Conservation (phyloP, 1,284 basidiomycete species). For the Erythrobasidium hasegawianum region DNA sequence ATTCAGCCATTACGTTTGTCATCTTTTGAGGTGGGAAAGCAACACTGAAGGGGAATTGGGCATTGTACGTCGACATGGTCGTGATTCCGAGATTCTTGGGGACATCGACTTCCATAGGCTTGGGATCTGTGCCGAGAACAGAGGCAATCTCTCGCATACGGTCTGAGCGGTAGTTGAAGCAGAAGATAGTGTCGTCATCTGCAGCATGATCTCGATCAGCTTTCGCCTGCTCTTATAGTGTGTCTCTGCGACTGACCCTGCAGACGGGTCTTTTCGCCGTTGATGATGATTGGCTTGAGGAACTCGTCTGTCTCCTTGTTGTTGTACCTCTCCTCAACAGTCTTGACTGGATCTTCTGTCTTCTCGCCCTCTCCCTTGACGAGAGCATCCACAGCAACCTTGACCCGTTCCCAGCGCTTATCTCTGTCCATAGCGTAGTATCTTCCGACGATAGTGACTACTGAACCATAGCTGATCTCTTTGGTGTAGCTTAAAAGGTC, state of each 20-base stretch:
- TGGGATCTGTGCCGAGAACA: conserved; percentile 74
- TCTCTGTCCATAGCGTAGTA: conserved; percentile 96
- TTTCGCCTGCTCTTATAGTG: too few relatives aligned
- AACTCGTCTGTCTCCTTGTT: conserved; percentile 86
- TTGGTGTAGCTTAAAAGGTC: conserved; percentile 72
- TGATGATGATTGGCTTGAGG: conserved; percentile 79
- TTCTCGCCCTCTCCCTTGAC: conserved; percentile 69
- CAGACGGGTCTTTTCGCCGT: conserved; percentile 70
- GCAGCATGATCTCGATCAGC: conserved; percentile 23
- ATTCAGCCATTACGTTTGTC: conserved; percentile 87
- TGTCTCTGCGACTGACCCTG: conserved; percentile 63
- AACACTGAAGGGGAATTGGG: conserved; percentile 76
- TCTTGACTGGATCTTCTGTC: conserved; percentile 61
- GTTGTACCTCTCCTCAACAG: conserved; percentile 67
- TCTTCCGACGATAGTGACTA: conserved; percentile 75
- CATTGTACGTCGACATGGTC: conserved; percentile 89
- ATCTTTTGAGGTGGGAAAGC: conserved; percentile 85
- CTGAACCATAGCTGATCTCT: conserved; percentile 59
- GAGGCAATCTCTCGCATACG: conserved; percentile 80
- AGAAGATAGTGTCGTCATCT: conserved; percentile 73
- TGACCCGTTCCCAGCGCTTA: conserved; percentile 88
- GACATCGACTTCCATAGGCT: conserved; percentile 73
- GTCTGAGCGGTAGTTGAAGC: conserved; percentile 93
- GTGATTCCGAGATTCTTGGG: conserved; percentile 82
- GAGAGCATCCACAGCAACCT: conserved; percentile 78